These are phyloP conservation scores for Diphasiastrum complanatum DNA, from an alignment of 83 land plant species.

Conservation along the genomic window DNA sequence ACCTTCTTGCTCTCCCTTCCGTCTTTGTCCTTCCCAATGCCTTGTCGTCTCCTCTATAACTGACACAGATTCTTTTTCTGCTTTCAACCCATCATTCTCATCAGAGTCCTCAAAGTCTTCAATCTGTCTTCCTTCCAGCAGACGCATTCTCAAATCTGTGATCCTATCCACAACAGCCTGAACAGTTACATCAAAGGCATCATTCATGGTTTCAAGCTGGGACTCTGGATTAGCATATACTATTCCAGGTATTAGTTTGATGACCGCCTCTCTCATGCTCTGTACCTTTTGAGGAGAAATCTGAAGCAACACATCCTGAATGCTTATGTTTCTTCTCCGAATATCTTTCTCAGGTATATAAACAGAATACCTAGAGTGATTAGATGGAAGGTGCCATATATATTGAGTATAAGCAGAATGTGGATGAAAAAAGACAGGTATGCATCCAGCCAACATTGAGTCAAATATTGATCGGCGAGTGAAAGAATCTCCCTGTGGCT, in stretches of 20 bases:
- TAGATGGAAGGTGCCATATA: constrained; percentile 31
- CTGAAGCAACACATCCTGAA: constrained; percentile 35
- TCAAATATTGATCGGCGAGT: constrained; percentile 37
- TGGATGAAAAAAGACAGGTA: constrained; percentile 34
- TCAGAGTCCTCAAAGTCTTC: constrained; percentile 30
- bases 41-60: constrained; percentile 10
- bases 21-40: constrained; percentile 16
- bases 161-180: constrained; percentile 41
- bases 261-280: constrained; percentile 54
- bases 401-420: constrained; percentile 32
- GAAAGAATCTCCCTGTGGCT: constrained; percentile 30
- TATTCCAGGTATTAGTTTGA: constrained; percentile 46
- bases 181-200: constrained; percentile 68
- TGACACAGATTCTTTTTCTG: neutral
- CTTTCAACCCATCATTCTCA: constrained; percentile 31
- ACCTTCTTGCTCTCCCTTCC: constrained; percentile 20
- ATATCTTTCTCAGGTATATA: constrained; percentile 37
- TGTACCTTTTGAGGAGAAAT: constrained; percentile 35
- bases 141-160: constrained; percentile 28
- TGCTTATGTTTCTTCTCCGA: constrained; percentile 32
- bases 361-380: constrained; percentile 27
- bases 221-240: constrained; percentile 52
- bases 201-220: constrained; percentile 31
- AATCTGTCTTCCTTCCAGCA: constrained; percentile 28
- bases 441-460: constrained; percentile 35